A percentile compares a stretch with the other conserved stretches of the same genome.
phyloP scores from a whole-genome alignment of 768 basidiomycete genomes.

The Podaxis pistillaris region DNA sequence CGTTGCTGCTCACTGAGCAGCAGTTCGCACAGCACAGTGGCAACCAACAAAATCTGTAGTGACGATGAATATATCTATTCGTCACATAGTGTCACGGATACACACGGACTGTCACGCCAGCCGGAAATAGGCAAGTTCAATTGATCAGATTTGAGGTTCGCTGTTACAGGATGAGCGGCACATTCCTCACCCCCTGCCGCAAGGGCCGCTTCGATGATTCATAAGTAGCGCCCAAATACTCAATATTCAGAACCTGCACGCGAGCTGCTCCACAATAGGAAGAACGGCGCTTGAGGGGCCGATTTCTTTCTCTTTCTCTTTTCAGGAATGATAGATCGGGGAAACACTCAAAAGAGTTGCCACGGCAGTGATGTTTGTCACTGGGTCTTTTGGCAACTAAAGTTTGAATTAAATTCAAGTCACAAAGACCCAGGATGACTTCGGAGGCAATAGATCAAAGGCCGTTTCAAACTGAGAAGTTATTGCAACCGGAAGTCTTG shows the following conservation, averaged over 20 bases:
- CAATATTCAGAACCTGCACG: not conserved
- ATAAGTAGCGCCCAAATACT: not conserved
- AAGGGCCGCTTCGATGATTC: not conserved
- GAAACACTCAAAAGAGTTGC: not conserved
- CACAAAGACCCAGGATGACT: not conserved
- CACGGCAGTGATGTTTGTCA: conserved; percentile 11
- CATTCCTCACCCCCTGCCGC: not conserved
- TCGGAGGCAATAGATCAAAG: conserved; percentile 4
- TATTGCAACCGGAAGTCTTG: not conserved
- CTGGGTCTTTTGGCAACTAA: not conserved
- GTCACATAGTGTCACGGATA: conserved; percentile 4
- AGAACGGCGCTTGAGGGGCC: conserved; percentile 1
- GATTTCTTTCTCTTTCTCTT: not conserved
- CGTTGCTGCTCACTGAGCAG: conserved; percentile 1
- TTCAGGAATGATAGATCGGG: conserved; percentile 3
- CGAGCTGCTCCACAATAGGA: not conserved
- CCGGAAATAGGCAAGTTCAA: not conserved
- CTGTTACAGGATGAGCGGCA: not conserved
- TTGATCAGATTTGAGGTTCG: not conserved
- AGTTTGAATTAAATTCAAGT: not conserved
- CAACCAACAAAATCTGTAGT: conserved; percentile 12
- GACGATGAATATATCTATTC: not conserved
- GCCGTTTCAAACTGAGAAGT: not conserved
- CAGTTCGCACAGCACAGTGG: conserved; percentile 7
- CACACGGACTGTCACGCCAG: not conserved